These are phyloP conservation scores for Bipolaris zeicola DNA, from an alignment of 2,329 filamentous ascomycete genomes.

Conservation along the genomic window DNA sequence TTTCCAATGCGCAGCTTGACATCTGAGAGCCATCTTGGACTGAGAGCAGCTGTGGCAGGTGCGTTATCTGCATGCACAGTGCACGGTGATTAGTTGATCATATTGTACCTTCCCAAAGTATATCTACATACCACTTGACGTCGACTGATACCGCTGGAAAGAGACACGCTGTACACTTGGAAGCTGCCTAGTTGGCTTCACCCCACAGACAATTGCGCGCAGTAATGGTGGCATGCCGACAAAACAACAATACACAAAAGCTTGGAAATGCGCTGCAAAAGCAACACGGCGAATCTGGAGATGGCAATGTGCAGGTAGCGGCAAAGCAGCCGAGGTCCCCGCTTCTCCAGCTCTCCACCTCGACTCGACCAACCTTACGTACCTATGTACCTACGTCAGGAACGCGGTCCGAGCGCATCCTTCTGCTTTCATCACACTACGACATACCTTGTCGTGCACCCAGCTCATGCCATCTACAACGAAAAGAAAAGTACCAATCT, in stretches of 20 bases:
- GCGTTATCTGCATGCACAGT: background rate
- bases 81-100: background rate
- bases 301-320: background rate
- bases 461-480: background rate
- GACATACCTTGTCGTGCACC: too few species aligned
- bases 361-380: too few species aligned
- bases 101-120: background rate
- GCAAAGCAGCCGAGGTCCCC: conserved; percentile 9
- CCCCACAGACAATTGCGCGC: conserved; percentile 17
- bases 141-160: conserved; percentile 6
- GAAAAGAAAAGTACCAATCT: too few species aligned
- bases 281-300: background rate
- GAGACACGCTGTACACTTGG: conserved; percentile 3
- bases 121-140: conserved; percentile 11
- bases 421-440: too few species aligned
- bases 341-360: background rate
- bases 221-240: conserved; percentile 26
- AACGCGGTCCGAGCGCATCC: too few species aligned
- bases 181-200: background rate
- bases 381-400: too few species aligned
- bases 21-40: conserved; percentile 71
- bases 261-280: background rate
- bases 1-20: conserved; percentile 71
- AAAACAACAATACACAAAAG: background rate
- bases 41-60: conserved; percentile 15